Base-by-base conservation (phyloP, 768 basidiomycete species). In the Kwoniella sp. region DNA sequence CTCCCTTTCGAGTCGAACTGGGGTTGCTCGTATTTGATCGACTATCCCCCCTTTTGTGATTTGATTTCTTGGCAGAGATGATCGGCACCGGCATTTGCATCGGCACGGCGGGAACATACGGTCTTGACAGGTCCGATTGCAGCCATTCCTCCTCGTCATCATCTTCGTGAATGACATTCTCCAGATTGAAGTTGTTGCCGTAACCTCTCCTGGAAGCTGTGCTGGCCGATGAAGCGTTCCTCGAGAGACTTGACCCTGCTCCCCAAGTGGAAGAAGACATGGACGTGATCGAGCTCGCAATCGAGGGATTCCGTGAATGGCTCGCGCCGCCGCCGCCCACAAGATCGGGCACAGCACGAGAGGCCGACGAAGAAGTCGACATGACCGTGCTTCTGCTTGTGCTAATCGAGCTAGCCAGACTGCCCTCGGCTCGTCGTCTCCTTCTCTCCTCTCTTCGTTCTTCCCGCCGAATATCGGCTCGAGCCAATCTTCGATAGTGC, bases 401-500 rank as follows among this genome's bases (percentile, higher is more conserved):
- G 41, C 62, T 65, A 15, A 38, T 65, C 23, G 65, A 61, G 45
- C 59, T 66, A 31, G 47, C 54, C 62, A 58, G 55, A 68, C 51
- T 65, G 22, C 69, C 67, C 51, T 72, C 73, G 8, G 69, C 71
- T n/a, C 77, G 63, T 17, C 77, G 59, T 41, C 73, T 67, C 26
- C 73, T 61, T 29, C 75, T 59, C 28, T 74, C 73, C 52, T 71
- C 73, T 52, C 63, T 54, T 28, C 77, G 50, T 52, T 78, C 75
- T 31, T 80, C 73, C 1, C 75, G 70, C 55, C 71, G 66, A 8
- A 75, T 54, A 48, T 80, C 79, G 17, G 76, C 77, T 9, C 68
- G 69, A 22, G 73, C 73, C 53, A 78, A 48, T 29, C 79, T 64
- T 29, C 79, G 72, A 65, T 80, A 80, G 66, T 80, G 79, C 4